phyloP scores from a whole-genome alignment of 225 moss, liverwort and hornwort species.

The Anthoceros angustus region DNA sequence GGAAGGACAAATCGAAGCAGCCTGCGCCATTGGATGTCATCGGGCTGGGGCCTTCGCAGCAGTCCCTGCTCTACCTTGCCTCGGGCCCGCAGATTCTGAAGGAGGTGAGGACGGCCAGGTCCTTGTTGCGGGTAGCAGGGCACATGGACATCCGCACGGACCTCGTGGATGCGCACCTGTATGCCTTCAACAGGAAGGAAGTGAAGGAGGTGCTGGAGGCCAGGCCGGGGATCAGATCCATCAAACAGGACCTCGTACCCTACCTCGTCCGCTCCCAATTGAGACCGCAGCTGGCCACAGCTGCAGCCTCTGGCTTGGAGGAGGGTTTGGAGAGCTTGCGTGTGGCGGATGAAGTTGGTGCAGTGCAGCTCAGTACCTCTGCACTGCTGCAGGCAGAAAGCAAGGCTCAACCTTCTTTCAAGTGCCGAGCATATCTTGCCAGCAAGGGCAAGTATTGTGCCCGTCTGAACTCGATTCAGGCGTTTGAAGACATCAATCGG shows the following conservation, averaged over 20 bases:
- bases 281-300: slow-evolving; percentile 28
- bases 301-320: slow-evolving; percentile 12
- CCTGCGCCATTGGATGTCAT: slow-evolving; percentile 57
- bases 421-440: slow-evolving; percentile 74
- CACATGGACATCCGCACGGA: slow-evolving; percentile 84
- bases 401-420: slow-evolving; percentile 28
- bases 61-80: slow-evolving; percentile 49
- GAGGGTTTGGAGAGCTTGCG: slow-evolving; percentile 18
- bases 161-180: slow-evolving; percentile 83
- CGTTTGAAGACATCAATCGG: slow-evolving; percentile 77
- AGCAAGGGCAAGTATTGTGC: slow-evolving; percentile 69
- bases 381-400: slow-evolving; percentile 15
- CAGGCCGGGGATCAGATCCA: slow-evolving; percentile 72
- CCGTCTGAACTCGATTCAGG: slow-evolving; percentile 81
- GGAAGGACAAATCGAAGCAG: slow-evolving; percentile 66
- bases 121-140: slow-evolving; percentile 59
- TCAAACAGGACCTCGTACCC: slow-evolving; percentile 83
- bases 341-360: slow-evolving; percentile 8
- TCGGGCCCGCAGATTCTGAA: slow-evolving; percentile 45
- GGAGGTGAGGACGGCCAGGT: slow-evolving; percentile 60
- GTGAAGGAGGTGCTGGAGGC: slow-evolving; percentile 80
- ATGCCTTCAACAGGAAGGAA: slow-evolving; percentile 68
- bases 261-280: slow-evolving; percentile 86
- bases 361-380: slow-evolving; percentile 9
- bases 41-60: slow-evolving; percentile 57